Evolutionary conservation across 2,329 filamentous ascomycete genomes (phyloP).

Genomic region (Colletotrichum magnum): DNA sequence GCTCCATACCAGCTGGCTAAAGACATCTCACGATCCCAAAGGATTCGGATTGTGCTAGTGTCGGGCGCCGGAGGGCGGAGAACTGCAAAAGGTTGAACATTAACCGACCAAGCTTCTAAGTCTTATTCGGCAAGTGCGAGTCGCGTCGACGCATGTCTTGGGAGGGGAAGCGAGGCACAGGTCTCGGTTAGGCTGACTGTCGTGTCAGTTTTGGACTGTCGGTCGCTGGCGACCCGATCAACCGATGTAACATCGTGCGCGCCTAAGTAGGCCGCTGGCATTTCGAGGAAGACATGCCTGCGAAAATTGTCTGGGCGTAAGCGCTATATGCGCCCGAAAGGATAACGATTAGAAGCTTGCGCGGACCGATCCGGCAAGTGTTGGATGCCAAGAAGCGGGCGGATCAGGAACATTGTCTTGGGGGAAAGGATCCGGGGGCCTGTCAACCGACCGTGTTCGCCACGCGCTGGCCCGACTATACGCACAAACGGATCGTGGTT

Average conservation of each 20-base stretch:
- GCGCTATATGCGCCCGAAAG: slow-evolving; percentile 13
- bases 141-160: too few species aligned
- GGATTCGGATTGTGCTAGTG: too few species aligned
- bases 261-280: slow-evolving; percentile 1
- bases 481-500: background rate
- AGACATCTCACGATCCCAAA: too few species aligned
- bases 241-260: slow-evolving; percentile 14
- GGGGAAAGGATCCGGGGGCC: background rate
- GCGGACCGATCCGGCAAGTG: background rate
- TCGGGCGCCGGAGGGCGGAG: too few species aligned
- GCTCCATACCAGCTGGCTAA: too few species aligned
- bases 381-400: slow-evolving; percentile 15
- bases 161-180: too few species aligned
- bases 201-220: too few species aligned
- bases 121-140: too few species aligned
- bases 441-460: background rate
- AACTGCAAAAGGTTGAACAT: too few species aligned
- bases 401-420: background rate
- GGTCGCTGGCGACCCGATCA: background rate
- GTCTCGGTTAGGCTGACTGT: too few species aligned
- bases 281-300: background rate
- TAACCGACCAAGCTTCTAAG: too few species aligned
- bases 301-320: slow-evolving; percentile 24
- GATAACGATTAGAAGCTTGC: background rate
- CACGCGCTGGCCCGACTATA: too few species aligned